Base-by-base conservation (phyloP, 2,329 filamentous ascomycete genomes). In the Ceratocystis lukuohia region DNA sequence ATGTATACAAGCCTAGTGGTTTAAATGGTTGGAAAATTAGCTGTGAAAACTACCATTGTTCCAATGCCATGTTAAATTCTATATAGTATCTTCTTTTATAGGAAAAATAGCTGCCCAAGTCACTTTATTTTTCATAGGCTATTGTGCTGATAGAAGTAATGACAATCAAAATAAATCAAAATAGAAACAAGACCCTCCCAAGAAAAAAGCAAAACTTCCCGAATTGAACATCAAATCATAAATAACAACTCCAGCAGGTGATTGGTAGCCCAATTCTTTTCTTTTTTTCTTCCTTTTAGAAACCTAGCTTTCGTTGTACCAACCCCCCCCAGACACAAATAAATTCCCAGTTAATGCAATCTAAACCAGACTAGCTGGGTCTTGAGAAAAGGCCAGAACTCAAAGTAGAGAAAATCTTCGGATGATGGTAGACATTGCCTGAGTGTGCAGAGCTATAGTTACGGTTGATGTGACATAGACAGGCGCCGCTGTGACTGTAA, bases 401-500 rank as follows among this genome's bases (percentile, higher is more conserved):
- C 37, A 62, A 6, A 45, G 37, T 15, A 17, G 48, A 67, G 61
- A 44, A 66, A 63, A 45, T 59, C 64, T 59, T 8, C 8, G 65
- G 59, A 41, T 37, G n/a, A 62, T 28, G 37, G 66, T 64, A n/a
- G 46, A 65, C 41, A 45, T 66, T 17, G 65, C 25, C n/a, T 64
- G 33, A 25, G 65, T 67, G 28, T 65, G 33, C 30, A 64, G 22
- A 12, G 66, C 67, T 25, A 46, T 28, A 30, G 57, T 62, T 12
- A 67, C 33, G 10, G 77, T 79, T 67, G 76, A 72, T 8, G 77
- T 75, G 46, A 75, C 74, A 5, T 71, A 72, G 41, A 73, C 71
- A 7, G 74, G 74, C 57, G 71, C 68, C 61, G 66, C 70, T 12
- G 70, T 71, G 20, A 67, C 57, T 61, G 62, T 69, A 41, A 69